phyloP scores from a whole-genome alignment of 148 eudicot genomes.

The Cornus controversa region DNA sequence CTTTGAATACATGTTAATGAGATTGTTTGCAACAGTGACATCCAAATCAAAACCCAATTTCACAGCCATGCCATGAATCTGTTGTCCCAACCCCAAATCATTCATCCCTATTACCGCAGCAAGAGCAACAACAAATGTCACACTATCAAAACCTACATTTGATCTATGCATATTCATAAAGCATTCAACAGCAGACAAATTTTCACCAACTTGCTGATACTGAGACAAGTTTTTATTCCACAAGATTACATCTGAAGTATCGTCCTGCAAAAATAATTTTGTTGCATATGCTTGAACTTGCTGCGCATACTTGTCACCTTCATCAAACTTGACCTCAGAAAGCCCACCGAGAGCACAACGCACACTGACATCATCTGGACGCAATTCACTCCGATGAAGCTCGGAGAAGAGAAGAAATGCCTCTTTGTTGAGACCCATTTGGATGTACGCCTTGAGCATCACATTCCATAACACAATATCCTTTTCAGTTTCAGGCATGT shows the following conservation, averaged over 20 bases:
- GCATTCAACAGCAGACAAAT: conserved; percentile 14
- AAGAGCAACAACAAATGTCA: conserved; percentile 19
- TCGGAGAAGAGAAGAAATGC: conserved; percentile 16
- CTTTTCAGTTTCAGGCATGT: conserved; percentile 17
- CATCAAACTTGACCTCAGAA: conserved; percentile 3
- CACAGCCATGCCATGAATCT: conserved; percentile 26
- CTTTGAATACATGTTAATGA: conserved; percentile 32
- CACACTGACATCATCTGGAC: conserved; percentile 16
- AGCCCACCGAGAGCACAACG: conserved; percentile 13
- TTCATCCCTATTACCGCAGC: conserved; percentile 17
- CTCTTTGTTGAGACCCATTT: conserved; percentile 15
- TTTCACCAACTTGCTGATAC: conserved; percentile 24
- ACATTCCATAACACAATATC: conserved; percentile 30
- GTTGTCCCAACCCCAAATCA: conserved; percentile 19
- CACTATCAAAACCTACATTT: conserved; percentile 15
- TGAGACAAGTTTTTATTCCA: conserved; percentile 24
- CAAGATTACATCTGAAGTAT: conserved; percentile 15
- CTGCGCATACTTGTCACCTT: background rate
- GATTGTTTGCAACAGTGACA: conserved; percentile 24
- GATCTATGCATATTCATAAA: conserved; percentile 24
- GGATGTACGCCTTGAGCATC: conserved; percentile 18
- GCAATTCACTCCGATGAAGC: conserved; percentile 22
- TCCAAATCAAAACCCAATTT: conserved; percentile 21
- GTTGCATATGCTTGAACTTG: conserved; percentile 26
- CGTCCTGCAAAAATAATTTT: conserved; percentile 14